Evolutionary conservation across 2,329 filamentous ascomycete species (phyloP).

Genomic region (Sclerotinia sclerotiorum): DNA sequence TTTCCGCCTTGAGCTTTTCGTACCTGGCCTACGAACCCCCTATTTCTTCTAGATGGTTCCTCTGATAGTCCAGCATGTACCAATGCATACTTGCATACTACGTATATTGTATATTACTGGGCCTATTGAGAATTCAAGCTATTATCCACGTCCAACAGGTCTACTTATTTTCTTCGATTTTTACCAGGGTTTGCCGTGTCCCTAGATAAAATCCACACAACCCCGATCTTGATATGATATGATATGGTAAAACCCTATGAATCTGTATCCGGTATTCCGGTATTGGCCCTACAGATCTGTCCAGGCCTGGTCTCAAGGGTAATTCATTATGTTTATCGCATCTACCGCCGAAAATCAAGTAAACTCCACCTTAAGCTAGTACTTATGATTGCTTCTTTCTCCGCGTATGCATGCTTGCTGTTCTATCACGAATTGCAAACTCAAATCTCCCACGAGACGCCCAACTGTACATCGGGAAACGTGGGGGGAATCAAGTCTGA

Average conservation of each 20-base stretch:
- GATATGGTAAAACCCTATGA: not conserved
- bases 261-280: slow-evolving; percentile 1
- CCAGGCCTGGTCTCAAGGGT: not conserved
- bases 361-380: not conserved
- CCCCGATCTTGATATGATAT: not conserved
- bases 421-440: not conserved
- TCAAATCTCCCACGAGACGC: not conserved
- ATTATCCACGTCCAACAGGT: not conserved
- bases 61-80: not conserved
- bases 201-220: not conserved
- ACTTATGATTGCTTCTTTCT: not conserved
- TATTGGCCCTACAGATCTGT: not conserved
- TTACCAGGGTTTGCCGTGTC: not conserved
- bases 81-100: too few relatives aligned
- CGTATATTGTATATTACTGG: not conserved
- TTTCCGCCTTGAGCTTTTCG: not conserved
- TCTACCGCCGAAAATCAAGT: slow-evolving; percentile 6
- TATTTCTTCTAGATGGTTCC: not conserved
- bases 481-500: not conserved
- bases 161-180: not conserved
- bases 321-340: slow-evolving; percentile 15
- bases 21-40: too few relatives aligned
- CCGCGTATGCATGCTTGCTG: slow-evolving; percentile 3
- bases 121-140: not conserved
- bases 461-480: not conserved